phyloP scores from a whole-genome alignment of 306 rosid genomes.

The Prunus padus region DNA sequence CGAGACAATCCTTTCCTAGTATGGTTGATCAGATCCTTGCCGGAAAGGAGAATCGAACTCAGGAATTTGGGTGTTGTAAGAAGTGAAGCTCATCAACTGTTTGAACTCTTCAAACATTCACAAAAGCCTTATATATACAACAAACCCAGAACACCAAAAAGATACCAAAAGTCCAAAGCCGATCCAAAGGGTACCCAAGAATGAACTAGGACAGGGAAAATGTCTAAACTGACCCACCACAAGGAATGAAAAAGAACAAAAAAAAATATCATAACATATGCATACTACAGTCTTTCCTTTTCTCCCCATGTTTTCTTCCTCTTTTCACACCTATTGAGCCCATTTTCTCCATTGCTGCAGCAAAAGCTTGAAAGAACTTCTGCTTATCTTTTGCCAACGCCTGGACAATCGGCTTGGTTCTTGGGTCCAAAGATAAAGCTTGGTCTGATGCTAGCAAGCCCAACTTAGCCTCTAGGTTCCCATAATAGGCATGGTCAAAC shows the following conservation, averaged over 20 bases:
- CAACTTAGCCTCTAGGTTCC: constrained; percentile 58
- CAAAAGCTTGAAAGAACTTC: constrained; percentile 74
- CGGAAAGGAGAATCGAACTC: too few species aligned
- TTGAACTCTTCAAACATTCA: background rate
- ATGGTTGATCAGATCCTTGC: too few species aligned
- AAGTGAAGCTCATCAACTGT: background rate
- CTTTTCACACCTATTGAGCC: constrained; percentile 64
- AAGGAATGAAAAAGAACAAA: background rate
- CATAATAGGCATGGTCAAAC: constrained; percentile 84
- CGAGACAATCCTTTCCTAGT: too few species aligned
- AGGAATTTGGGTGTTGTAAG: too few species aligned
- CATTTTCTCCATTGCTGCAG: constrained; percentile 74
- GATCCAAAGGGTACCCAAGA: background rate
- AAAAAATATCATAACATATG: constrained; percentile 26
- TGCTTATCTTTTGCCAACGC: constrained; percentile 63
- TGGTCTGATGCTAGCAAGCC: constrained; percentile 84
- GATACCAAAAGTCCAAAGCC: background rate
- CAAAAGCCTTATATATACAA: background rate
- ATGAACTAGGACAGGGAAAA: too few species aligned
- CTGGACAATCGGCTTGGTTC: constrained; percentile 59
- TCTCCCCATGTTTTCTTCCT: constrained; percentile 75
- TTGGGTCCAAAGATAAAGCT: constrained; percentile 58
- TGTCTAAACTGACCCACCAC: too few species aligned
- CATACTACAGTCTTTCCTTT: constrained; percentile 54
- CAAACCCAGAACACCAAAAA: background rate